Evolutionary conservation across 148 eudicot species (phyloP).

Genomic region (Polygonum maritimum): DNA sequence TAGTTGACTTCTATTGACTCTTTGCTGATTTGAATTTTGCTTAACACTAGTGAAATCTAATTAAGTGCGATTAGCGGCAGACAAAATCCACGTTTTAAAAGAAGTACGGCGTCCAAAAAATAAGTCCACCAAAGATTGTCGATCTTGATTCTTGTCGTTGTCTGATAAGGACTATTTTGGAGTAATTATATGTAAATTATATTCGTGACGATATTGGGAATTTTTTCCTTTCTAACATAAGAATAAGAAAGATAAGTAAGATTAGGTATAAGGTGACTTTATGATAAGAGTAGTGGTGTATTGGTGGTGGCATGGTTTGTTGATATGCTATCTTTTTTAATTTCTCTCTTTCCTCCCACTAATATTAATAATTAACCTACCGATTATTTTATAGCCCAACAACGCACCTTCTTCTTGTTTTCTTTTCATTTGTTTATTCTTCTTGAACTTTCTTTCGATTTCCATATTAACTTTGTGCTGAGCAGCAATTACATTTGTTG

Average conservation of each 20-base stretch:
- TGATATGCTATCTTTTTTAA: not conserved
- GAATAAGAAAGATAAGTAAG: conserved; percentile 6
- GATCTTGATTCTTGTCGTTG: not conserved
- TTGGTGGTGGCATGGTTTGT: conserved; percentile 1
- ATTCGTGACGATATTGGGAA: not conserved
- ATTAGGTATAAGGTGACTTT: not conserved
- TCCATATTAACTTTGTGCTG: not conserved
- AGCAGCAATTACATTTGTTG: not conserved
- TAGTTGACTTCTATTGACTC: not conserved
- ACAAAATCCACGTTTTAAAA: not conserved
- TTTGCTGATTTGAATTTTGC: not conserved
- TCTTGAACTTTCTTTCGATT: not conserved
- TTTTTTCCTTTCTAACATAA: not conserved
- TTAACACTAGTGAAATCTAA: not conserved
- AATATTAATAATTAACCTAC: not conserved
- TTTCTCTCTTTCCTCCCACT: not conserved
- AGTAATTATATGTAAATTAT: not conserved
- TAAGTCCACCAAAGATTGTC: conserved; percentile 1
- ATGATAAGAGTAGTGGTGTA: conserved; percentile 8
- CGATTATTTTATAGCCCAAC: not conserved
- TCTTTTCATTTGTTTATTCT: not conserved
- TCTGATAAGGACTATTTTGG: not conserved
- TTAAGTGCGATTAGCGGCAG: not conserved
- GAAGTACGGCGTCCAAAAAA: not conserved
- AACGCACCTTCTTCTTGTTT: not conserved